A percentile compares a stretch with the other conserved stretches of the same genome.
phyloP scores from a whole-genome alignment of 495 filamentous ascomycete genomes.

The Amphirosellinia nigrospora region DNA sequence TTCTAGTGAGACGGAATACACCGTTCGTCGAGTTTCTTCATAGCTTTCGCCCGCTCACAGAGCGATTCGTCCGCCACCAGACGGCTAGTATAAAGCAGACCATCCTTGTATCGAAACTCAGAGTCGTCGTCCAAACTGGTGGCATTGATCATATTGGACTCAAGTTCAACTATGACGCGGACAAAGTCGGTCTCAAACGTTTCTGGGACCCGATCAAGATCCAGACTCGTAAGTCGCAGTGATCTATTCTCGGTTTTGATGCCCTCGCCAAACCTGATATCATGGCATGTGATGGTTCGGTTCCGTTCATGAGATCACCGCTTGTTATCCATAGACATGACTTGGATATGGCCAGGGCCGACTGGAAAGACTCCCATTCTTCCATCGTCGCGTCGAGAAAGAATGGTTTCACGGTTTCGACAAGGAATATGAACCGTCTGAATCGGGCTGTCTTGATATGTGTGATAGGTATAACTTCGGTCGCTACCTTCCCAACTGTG shows the following conservation, averaged over 20 bases:
- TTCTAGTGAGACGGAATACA: background rate
- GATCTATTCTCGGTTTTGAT: slow-evolving; percentile 1
- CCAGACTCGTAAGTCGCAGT: background rate
- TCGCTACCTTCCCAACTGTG: background rate
- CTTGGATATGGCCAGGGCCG: too few relatives aligned
- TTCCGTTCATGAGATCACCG: background rate
- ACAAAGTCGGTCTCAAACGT: too few relatives aligned
- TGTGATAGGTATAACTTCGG: background rate
- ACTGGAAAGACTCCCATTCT: background rate
- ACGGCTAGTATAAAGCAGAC: background rate
- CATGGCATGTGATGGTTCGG: slow-evolving; percentile 4
- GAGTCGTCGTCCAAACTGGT: background rate
- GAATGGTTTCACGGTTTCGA: background rate
- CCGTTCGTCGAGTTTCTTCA: background rate
- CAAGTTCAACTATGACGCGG: too few relatives aligned
- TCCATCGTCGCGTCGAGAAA: background rate
- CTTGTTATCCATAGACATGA: too few relatives aligned
- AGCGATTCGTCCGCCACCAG: background rate
- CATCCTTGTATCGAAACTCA: slow-evolving; percentile 5
- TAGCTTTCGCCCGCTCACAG: too few relatives aligned
- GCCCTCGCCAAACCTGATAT: background rate
- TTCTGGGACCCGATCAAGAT: background rate
- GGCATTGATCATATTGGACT: too few relatives aligned
- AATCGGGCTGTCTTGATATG: background rate
- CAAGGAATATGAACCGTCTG: background rate